Conservation (phyloP, 257 asterid genomes). For the Fraxinus anomala region DNA sequence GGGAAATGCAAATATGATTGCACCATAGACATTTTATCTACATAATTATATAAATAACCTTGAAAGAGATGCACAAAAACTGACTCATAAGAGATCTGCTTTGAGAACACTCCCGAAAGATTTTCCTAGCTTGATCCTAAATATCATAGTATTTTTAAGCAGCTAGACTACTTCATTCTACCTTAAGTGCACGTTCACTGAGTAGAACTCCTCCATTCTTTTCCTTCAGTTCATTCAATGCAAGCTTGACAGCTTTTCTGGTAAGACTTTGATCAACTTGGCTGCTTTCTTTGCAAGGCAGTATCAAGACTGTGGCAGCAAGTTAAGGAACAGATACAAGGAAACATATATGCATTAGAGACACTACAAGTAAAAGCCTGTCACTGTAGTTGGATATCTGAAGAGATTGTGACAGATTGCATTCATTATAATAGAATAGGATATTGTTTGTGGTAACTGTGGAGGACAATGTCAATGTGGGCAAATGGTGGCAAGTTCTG, state of each 20-base stretch:
- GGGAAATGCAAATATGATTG: background rate
- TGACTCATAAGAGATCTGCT: background rate
- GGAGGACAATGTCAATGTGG: constrained; percentile 71
- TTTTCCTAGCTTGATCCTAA: background rate
- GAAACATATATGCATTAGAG: constrained; percentile 5
- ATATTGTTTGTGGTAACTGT: constrained; percentile 64
- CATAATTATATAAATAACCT: background rate
- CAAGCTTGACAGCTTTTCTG: constrained; percentile 68
- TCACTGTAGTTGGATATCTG: background rate
- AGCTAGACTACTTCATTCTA: constrained; percentile 25
- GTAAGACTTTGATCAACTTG: constrained; percentile 50
- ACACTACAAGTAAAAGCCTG: background rate
- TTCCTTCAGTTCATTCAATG: constrained; percentile 74
- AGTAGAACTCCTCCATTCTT: constrained; percentile 63
- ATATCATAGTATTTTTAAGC: background rate
- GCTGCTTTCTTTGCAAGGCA: constrained; percentile 34
- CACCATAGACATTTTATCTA: background rate
- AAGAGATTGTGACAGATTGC: constrained; percentile 19
- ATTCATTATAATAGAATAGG: constrained; percentile 36
- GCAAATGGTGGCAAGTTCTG: constrained; percentile 64
- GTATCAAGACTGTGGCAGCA: constrained; percentile 40
- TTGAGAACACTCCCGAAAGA: constrained; percentile 1
- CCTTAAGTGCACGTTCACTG: constrained; percentile 84
- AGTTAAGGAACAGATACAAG: constrained; percentile 48
- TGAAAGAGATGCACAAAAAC: background rate